Conservation (phyloP, 441 rosid species). For the Adansonia madagascariensis region DNA sequence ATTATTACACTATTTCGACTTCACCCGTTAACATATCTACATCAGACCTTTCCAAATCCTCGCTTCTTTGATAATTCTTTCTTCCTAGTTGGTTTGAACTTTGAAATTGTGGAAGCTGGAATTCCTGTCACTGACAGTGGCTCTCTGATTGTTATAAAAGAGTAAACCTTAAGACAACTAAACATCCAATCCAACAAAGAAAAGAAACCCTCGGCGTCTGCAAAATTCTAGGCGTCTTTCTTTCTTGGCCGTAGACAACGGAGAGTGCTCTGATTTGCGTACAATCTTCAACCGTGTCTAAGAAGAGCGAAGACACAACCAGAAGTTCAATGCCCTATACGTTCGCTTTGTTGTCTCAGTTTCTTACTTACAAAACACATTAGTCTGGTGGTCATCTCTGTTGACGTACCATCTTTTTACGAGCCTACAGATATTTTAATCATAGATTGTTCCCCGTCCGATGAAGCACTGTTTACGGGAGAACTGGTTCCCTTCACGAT, state of each 20-base stretch:
- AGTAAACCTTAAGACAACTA: background rate
- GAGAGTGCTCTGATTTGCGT: background rate
- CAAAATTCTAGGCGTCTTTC: background rate
- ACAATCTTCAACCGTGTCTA: background rate
- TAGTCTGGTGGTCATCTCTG: background rate
- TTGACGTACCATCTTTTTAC: background rate
- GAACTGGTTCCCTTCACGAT: background rate
- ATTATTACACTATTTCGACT: too few relatives aligned
- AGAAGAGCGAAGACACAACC: background rate
- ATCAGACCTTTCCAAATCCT: too few relatives aligned
- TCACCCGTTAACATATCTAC: too few relatives aligned
- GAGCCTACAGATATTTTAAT: background rate
- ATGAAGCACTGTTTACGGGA: background rate
- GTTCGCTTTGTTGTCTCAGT: constrained; percentile 1
- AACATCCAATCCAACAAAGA: background rate
- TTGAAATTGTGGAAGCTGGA: background rate
- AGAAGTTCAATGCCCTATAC: background rate
- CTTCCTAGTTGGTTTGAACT: background rate
- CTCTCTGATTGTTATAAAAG: background rate
- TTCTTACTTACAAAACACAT: background rate
- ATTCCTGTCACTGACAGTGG: background rate
- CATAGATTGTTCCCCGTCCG: constrained; percentile 9
- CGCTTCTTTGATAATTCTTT: background rate
- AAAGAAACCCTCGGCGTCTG: background rate
- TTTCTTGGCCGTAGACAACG: background rate